phyloP scores from a whole-genome alignment of 2,329 filamentous ascomycete genomes.

The Fusarium tricinctum region DNA sequence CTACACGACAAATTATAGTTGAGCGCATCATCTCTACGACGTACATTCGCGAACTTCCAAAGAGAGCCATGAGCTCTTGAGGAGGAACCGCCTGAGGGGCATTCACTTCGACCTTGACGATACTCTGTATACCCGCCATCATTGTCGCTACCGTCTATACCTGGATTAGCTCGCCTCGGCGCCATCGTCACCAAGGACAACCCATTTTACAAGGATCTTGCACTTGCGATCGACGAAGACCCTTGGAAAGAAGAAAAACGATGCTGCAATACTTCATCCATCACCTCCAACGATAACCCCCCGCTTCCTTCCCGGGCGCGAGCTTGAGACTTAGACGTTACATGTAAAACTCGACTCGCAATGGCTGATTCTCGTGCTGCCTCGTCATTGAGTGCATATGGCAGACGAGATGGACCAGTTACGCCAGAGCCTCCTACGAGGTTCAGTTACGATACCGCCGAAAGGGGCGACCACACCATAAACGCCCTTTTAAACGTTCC shows the following conservation, averaged over 20 bases:
- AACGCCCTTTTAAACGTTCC: slow-evolving; percentile 45
- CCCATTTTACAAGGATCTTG: slow-evolving; percentile 33
- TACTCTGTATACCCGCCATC: slow-evolving; percentile 8
- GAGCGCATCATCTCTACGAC: slow-evolving; percentile 22
- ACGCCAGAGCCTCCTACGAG: slow-evolving; percentile 47
- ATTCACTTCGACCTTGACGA: slow-evolving; percentile 33
- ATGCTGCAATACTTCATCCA: slow-evolving; percentile 42
- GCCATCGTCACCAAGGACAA: slow-evolving; percentile 44
- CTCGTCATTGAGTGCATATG: slow-evolving; percentile 44
- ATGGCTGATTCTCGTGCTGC: slow-evolving; percentile 48
- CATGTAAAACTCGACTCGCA: slow-evolving; percentile 45
- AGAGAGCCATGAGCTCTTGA: slow-evolving; percentile 44
- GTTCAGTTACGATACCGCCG: slow-evolving; percentile 48
- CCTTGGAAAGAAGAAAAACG: slow-evolving; percentile 40
- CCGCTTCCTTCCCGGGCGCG: slow-evolving; percentile 32
- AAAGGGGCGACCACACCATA: slow-evolving; percentile 47
- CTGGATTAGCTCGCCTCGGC: slow-evolving; percentile 22
- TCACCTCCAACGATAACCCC: slow-evolving; percentile 39
- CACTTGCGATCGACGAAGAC: slow-evolving; percentile 38
- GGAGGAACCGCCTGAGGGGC: slow-evolving; percentile 40
- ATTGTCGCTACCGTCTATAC: slow-evolving; percentile 22
- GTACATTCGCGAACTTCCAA: slow-evolving; percentile 12
- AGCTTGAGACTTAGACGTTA: slow-evolving; percentile 39
- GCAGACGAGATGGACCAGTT: slow-evolving; percentile 47
- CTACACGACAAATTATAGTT: slow-evolving; percentile 21